A percentile compares a stretch with the other conserved stretches of the same genome.
phyloP scores from a whole-genome alignment of 179 eudicot species.

The Silene vulgaris region DNA sequence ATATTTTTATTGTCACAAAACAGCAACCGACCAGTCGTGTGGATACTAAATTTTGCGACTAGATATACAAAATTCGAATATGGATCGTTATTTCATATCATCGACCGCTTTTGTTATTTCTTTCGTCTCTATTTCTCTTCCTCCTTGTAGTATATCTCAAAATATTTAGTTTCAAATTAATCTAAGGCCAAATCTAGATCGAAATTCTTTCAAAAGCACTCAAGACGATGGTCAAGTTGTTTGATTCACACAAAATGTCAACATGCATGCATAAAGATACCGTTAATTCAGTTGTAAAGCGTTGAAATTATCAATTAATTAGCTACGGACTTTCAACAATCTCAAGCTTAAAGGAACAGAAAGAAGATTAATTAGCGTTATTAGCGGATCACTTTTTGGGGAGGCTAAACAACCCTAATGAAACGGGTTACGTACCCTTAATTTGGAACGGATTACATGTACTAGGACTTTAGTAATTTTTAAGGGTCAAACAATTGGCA shows the following conservation, averaged over 20 bases:
- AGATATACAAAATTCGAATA: no score
- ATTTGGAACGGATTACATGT: not conserved
- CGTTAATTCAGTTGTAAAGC: slow-evolving; percentile 13
- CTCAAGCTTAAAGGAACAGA: slow-evolving; percentile 14
- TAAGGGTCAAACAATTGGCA: slow-evolving; percentile 2
- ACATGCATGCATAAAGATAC: not conserved
- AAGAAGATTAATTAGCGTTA: not conserved
- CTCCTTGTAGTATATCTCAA: no score
- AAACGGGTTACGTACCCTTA: not conserved
- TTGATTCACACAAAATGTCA: not conserved
- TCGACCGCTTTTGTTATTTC: no score
- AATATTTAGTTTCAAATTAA: no score
- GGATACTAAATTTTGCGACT: no score
- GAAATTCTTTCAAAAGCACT: no score
- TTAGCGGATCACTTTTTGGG: slow-evolving; percentile 6
- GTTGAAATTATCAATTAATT: slow-evolving; percentile 1
- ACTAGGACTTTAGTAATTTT: not conserved
- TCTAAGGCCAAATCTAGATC: no score
- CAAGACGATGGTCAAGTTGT: not conserved
- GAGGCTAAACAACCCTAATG: not conserved
- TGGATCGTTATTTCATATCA: no score
- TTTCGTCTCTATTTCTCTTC: no score
- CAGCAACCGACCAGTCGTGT: no score
- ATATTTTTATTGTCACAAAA: no score
- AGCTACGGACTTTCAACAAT: not conserved